These are phyloP conservation scores for Isatis lusitanica DNA, from an alignment of 441 rosid genomes.

Conservation along the genomic window DNA sequence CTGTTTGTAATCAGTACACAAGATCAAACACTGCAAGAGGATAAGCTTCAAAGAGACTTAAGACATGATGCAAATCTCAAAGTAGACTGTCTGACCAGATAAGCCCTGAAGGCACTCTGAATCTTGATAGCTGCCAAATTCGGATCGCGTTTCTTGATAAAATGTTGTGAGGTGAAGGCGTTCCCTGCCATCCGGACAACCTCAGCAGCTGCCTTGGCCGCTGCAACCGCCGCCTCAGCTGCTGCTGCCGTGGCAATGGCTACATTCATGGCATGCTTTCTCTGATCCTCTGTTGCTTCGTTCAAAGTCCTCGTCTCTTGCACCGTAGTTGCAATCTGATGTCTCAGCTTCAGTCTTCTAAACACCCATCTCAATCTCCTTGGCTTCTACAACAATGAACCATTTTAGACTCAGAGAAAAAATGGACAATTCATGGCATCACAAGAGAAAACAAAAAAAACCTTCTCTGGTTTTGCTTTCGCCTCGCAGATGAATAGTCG, in stretches of 20 bases:
- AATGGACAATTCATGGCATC: neutral
- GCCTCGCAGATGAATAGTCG: constrained; percentile 53
- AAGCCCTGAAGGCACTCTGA: constrained; percentile 74
- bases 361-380: constrained; percentile 57
- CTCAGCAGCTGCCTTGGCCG: constrained; percentile 87
- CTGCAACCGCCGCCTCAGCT: constrained; percentile 87
- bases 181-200: constrained; percentile 63
- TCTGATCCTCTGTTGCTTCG: constrained; percentile 70
- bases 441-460: constrained; percentile 20
- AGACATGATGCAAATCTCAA: neutral
- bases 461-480: constrained; percentile 57
- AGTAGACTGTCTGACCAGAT: constrained; percentile 58
- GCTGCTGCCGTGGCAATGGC: constrained; percentile 90
- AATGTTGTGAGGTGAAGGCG: constrained; percentile 41
- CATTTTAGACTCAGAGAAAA: neutral
- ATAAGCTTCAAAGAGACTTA: neutral
- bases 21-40: constrained; percentile 19
- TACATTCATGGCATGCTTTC: constrained; percentile 73
- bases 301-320: constrained; percentile 42
- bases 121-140: constrained; percentile 67
- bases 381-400: constrained; percentile 42
- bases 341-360: constrained; percentile 51
- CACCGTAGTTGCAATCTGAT: constrained; percentile 42
- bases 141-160: constrained; percentile 31
- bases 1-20: constrained; percentile 37